Conservation (phyloP, 1,139 yeast genomes). For the Torulaspora pretoriensis region DNA sequence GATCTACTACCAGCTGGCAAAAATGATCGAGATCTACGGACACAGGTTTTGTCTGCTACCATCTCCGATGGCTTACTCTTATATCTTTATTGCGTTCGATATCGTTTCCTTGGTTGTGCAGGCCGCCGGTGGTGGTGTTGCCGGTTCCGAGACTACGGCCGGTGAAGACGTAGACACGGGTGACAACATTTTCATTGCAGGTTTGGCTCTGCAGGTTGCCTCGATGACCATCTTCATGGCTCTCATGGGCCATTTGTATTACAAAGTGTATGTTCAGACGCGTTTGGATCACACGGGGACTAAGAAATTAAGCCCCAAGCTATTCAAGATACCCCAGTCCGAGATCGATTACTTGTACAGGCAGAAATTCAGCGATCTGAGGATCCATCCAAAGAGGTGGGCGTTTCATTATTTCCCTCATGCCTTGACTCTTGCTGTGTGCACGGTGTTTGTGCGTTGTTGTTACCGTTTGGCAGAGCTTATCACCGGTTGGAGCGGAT, state of each 20-base stretch:
- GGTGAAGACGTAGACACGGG: slow-evolving; percentile 47
- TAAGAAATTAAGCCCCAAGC: slow-evolving; percentile 26
- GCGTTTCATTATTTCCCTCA: slow-evolving; percentile 47
- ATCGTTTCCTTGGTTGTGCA: slow-evolving; percentile 67
- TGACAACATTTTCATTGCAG: slow-evolving; percentile 74
- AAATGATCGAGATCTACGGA: slow-evolving; percentile 67
- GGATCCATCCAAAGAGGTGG: slow-evolving; percentile 32
- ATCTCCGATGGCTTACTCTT: slow-evolving; percentile 69
- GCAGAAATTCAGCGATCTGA: slow-evolving; percentile 24
- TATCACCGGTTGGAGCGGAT: slow-evolving; percentile 73
- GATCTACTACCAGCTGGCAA: slow-evolving; percentile 71
- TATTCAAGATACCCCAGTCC: slow-evolving; percentile 29
- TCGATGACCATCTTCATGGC: slow-evolving; percentile 63
- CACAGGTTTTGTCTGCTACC: slow-evolving; percentile 53
- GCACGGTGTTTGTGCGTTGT: slow-evolving; percentile 66
- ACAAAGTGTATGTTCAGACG: slow-evolving; percentile 43
- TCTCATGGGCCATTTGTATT: slow-evolving; percentile 54
- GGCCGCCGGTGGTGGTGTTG: slow-evolving; percentile 78
- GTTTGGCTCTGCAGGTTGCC: slow-evolving; percentile 72
- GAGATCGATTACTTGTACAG: slow-evolving; percentile 32
- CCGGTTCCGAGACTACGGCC: slow-evolving; percentile 45
- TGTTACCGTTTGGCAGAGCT: slow-evolving; percentile 78
- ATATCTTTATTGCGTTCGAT: slow-evolving; percentile 64
- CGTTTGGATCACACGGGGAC: slow-evolving; percentile 25
- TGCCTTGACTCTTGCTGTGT: slow-evolving; percentile 50